Evolutionary conservation across 1,284 basidiomycete genomes (phyloP), one percentile per base, ranked within the genome.

Genomic region (Ustilago bromivora): DNA sequence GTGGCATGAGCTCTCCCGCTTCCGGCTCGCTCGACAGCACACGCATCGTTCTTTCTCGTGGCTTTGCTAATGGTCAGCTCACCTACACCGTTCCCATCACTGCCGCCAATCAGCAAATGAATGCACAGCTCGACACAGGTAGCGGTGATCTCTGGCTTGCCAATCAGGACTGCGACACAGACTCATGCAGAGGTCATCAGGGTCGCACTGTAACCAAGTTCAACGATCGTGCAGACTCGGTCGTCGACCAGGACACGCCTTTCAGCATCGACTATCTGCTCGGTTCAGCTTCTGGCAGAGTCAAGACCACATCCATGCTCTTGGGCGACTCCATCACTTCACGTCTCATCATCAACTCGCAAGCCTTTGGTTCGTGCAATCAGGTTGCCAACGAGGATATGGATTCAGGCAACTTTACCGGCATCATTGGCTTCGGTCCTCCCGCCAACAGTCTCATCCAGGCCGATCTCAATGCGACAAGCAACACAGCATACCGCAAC

Each of bases 41-140:
- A 8, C 70, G 72, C 49, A 68, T 83, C 61, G 71, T 72, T 2
- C 77, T 83, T 10, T 61, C 61, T 2, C 57, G 69, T 32, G 78
- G 76, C 19, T 82, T 71, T 36, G 51, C 63, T 53, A 71, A 73
- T 54, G 77, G 79, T 12, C 79, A 83, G 66, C 76, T 82, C 59
- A 69, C 69, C 43, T 83, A 83, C 64, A 78, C 68, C 9, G 63
- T 77, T 4, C 82, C 82, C 40, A 63, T 83, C 62, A 61, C 56
- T 38, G 47, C 75, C 43, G 76, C 66, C 36, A 71, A 72, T 41
- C 78, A 83, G 64, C 61, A 66, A 31, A 4, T 83, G 57, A 70
- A 72, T 52, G 63, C 78, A 5, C 82, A 83, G 65, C 64, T 82
- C 60, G 82, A 83, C 68, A 83, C 82, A 8, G 80, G 80, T 61